These are phyloP conservation scores for Lichtheimia hyalospora DNA, from an alignment of 371 early-diverging fungal species.

Conservation along the genomic window DNA sequence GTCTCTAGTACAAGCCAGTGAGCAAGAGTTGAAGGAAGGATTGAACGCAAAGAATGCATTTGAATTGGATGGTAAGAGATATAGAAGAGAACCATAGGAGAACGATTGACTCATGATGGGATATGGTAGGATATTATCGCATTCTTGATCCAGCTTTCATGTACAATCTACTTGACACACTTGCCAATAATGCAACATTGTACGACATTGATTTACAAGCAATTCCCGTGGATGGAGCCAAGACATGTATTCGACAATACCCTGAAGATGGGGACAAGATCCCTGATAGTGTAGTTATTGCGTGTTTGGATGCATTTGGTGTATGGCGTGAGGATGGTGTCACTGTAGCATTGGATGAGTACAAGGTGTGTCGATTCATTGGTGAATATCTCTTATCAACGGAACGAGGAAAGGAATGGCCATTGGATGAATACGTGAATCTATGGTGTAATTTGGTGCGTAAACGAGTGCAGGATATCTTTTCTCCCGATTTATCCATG, in stretches of 20 bases:
- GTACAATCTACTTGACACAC: constrained; percentile 31
- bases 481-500: constrained; percentile 28
- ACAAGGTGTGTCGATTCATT: constrained; percentile 37
- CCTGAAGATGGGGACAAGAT: constrained; percentile 24
- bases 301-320: constrained; percentile 31
- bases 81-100: no score
- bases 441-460: constrained; percentile 45
- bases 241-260: constrained; percentile 25
- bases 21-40: constrained; percentile 37
- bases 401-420: constrained; percentile 46
- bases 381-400: constrained; percentile 32
- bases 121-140: constrained; percentile 29
- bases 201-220: constrained; percentile 21
- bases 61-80: constrained; percentile 33
- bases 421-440: constrained; percentile 41
- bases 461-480: constrained; percentile 23
- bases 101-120: not conserved
- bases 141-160: constrained; percentile 31
- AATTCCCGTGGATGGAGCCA: constrained; percentile 23
- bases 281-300: constrained; percentile 28
- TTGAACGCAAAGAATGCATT: constrained; percentile 40
- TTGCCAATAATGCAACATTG: constrained; percentile 30
- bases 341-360: constrained; percentile 19
- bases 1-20: constrained; percentile 55
- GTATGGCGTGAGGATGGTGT: constrained; percentile 3